Percentiles rank a stretch among this genome's conserved stretches.
These are phyloP conservation scores for Botrytis galanthina DNA, from an alignment of 2,329 filamentous ascomycete species.

Conservation along the genomic window DNA sequence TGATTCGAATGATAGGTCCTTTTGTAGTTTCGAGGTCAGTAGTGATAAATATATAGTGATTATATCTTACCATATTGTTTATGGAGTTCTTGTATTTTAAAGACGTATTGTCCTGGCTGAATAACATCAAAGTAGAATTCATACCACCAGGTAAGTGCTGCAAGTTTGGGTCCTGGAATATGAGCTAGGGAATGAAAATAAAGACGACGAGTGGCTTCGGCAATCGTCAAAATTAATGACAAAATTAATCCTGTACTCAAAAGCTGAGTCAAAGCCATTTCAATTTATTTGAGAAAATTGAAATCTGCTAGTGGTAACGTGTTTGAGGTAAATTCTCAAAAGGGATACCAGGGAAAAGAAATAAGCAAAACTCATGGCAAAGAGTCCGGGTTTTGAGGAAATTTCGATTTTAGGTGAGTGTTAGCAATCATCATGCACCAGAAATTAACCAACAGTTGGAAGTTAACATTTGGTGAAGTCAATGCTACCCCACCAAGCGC, in stretches of 20 bases:
- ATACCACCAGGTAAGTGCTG: slow-evolving; percentile 28
- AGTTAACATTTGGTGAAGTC: no score
- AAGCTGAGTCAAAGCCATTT: neutral
- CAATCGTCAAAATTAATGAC: neutral
- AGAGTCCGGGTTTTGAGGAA: no score
- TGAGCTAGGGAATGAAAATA: neutral
- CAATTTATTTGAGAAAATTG: neutral
- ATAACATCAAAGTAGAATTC: slow-evolving; percentile 26
- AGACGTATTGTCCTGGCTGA: slow-evolving; percentile 22
- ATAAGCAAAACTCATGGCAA: no score
- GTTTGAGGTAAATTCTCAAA: neutral
- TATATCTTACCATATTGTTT: slow-evolving; percentile 25
- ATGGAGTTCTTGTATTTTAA: slow-evolving; percentile 26
- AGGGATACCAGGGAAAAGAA: no score
- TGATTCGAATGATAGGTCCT: neutral
- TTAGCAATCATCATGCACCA: no score
- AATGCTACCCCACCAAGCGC: no score
- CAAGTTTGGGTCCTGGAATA: slow-evolving; percentile 31
- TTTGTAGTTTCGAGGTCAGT: no score
- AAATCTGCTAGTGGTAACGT: neutral
- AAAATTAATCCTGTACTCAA: neutral
- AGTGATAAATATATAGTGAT: neutral
- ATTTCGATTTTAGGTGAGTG: no score
- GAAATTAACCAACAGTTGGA: no score
- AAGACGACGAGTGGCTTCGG: neutral